These are phyloP conservation scores for Tausonia pullulans DNA, from an alignment of 1,284 basidiomycete genomes.

Conservation along the genomic window DNA sequence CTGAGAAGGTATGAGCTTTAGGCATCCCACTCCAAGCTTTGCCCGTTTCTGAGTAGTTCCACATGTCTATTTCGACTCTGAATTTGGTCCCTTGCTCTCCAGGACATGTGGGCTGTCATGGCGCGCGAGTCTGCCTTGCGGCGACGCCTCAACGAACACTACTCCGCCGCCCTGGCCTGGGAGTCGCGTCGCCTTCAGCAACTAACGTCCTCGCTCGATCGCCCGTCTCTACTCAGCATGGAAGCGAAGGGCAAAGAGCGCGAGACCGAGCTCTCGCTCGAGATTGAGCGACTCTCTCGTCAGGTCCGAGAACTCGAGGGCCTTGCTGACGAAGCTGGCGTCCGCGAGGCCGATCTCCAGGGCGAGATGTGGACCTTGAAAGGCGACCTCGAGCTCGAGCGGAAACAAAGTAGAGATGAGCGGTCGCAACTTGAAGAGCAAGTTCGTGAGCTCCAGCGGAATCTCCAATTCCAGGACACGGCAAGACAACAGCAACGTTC, in stretches of 20 bases:
- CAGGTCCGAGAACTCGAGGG: slow-evolving; percentile 29
- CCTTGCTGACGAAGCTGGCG: slow-evolving; percentile 29
- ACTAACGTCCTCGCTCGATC: background rate
- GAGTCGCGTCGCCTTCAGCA: slow-evolving; percentile 32
- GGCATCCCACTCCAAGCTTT: background rate
- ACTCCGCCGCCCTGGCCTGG: slow-evolving; percentile 36
- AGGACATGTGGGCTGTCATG: slow-evolving; percentile 33
- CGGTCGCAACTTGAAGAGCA: background rate
- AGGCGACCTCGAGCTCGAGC: slow-evolving; percentile 2
- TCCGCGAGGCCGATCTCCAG: slow-evolving; percentile 21
- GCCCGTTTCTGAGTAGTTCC: background rate
- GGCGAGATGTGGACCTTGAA: background rate
- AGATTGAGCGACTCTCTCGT: slow-evolving; percentile 15
- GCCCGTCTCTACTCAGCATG: slow-evolving; percentile 14
- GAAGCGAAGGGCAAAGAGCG: slow-evolving; percentile 18
- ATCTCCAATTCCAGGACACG: background rate
- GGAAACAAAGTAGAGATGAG: background rate
- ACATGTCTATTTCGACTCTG: background rate
- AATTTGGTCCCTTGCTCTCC: slow-evolving; percentile 8
- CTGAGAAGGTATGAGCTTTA: slow-evolving; percentile 30
- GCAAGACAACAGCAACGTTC: background rate
- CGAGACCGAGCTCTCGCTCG: slow-evolving; percentile 17
- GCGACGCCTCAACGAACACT: slow-evolving; percentile 34
- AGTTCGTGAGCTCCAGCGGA: background rate
- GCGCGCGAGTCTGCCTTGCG: slow-evolving; percentile 31